These are phyloP conservation scores for Podospora fimiseda DNA, from an alignment of 495 filamentous ascomycete species.

Conservation along the genomic window DNA sequence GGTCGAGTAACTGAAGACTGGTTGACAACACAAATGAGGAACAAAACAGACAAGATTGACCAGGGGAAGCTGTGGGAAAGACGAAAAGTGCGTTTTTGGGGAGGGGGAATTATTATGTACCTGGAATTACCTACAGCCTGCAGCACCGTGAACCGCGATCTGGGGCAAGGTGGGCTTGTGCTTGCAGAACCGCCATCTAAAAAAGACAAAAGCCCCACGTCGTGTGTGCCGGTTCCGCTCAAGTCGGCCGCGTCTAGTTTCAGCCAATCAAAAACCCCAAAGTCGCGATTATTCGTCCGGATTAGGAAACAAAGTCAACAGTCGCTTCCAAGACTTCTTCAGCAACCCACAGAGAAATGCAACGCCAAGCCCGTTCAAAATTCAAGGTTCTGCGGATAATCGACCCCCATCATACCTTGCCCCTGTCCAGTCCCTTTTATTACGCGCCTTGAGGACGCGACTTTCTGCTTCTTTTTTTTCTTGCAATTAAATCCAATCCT, in stretches of 20 bases:
- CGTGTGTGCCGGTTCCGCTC: slow-evolving; percentile 9
- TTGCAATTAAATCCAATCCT: neutral
- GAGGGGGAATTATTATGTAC: neutral
- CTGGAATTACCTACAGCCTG: neutral
- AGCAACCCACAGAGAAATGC: neutral
- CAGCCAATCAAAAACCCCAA: slow-evolving; percentile 15
- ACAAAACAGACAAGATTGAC: neutral
- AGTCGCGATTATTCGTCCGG: slow-evolving; percentile 12
- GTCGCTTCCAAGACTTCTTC: neutral
- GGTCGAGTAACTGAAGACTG: neutral
- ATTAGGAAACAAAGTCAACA: slow-evolving; percentile 25
- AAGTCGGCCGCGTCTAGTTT: slow-evolving; percentile 14
- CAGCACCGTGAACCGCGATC: slow-evolving; percentile 3
- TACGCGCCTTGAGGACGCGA: neutral
- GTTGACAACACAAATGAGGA: too few species aligned
- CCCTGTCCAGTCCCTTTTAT: neutral
- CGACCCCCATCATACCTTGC: neutral
- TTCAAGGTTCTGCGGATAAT: slow-evolving; percentile 1
- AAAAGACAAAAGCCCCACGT: slow-evolving; percentile 12
- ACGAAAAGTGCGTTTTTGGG: neutral
- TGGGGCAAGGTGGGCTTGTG: neutral
- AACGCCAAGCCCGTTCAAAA: slow-evolving; percentile 8
- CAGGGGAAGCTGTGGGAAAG: slow-evolving; percentile 1
- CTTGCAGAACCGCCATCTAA: slow-evolving; percentile 2
- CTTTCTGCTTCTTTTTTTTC: neutral